Base-by-base conservation (phyloP, 768 basidiomycete species). In the Phlebiopsis gigantea region DNA sequence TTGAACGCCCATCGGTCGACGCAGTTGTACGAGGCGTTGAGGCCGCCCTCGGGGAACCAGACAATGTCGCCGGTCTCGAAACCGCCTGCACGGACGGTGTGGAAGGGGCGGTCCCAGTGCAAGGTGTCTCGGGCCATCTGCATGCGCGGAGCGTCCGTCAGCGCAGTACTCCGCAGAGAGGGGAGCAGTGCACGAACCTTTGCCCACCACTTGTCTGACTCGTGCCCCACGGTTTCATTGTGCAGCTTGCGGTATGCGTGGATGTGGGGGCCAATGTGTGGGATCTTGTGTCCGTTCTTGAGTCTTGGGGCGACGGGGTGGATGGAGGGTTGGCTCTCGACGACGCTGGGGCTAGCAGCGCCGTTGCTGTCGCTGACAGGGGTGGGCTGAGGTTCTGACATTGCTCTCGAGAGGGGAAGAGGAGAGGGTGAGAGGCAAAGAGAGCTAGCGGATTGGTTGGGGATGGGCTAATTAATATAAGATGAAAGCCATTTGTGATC, bases 1-100 rank as follows among this genome's bases (percentile, higher is more conserved):
- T 85, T 82, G 76, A 88, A 94, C 15, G 92, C 96, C 87, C 93
- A 95, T 56, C 96, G 84, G 71, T 99, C 97, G 49, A 99, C 92
- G 66, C 93, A 96, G 73, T 99, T 99, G 79, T 98, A 98, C 8
- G 93, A 85, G 1, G 88, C 96, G 66, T 95, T 97, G 63, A 96
- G 73, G 4, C 78, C 87, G 28, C 96, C 96, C 65, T 99, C 95
- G 4, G 93, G 93, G 81, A 98, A 98, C 96, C 96, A 98, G 60
- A 81, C 80, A 57, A 96, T 85, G 68, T 97, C 92, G 26, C 95
- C 96, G 1, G 80, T 82, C 65, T 81, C 78, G 66, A 98, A 98
- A 6, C 79, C 76, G 44, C 96, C 96, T 4, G 88, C 76, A 65
- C 87, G 77, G 57, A 98, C 93, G 24, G 85, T 93, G 59, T 84